Evolutionary conservation across 192 early-diverging fungal genomes (phyloP), one percentile per base, ranked within the genome.

Genomic region (Rhizoclosmatium sp.): DNA sequence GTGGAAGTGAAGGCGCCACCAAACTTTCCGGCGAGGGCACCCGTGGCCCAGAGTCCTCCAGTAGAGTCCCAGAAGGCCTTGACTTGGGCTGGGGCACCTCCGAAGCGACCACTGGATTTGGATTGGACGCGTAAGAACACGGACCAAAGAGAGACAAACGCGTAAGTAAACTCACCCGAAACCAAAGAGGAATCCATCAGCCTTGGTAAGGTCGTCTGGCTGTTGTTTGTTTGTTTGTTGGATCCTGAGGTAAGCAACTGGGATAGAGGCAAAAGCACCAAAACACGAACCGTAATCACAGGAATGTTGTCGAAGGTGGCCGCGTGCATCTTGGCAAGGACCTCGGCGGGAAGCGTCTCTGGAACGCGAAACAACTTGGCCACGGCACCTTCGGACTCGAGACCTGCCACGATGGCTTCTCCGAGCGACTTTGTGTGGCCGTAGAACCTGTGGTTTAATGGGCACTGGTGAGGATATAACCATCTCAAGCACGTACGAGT

Each of bases 1-100:
- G 93, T 94, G 47, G 93, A 92, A 61, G 88, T 90, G 87, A 96
- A 95, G 60, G 86, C 81, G 44, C 91, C 94, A 3, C 85, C 93
- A 58, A 89, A 88, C 88, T 95, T 96, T 42, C 90, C 92, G 31
- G 82, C 80, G 60, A 95, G 84, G 2, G 90, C 89, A 42, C 87
- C 86, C 2, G 45, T 75, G 2, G 60, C 67, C 88, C 89, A 92
- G 60, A 92, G 84, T 23, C 82, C 78, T 19, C 92, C 91, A 3
- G 91, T 92, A 2, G 87, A 73, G 81, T 92, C 91, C 76, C 86
- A 87, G 87, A 91, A 91, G 56, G 91, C 73, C 87, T 93, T 94
- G 75, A 94, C 83, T 76, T 96, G 95, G 23, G 94, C 92, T n/a
- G 95, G 89, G 19, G 88, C 68, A 2, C 71, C 80, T 48, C 95